phyloP scores from a whole-genome alignment of 345 rosid species.

The Pistacia atlantica region DNA sequence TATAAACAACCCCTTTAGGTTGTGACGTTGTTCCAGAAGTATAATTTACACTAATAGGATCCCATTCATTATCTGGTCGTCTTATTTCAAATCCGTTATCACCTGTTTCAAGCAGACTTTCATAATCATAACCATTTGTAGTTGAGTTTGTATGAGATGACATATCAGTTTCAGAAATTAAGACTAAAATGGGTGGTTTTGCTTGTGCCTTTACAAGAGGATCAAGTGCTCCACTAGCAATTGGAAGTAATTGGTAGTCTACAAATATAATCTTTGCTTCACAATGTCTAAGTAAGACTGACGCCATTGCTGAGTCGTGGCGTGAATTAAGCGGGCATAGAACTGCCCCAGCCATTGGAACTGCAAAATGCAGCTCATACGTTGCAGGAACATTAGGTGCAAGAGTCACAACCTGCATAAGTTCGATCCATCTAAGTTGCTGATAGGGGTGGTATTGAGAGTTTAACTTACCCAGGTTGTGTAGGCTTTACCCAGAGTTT shows the following conservation, averaged over 20 bases:
- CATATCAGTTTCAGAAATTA: constrained; percentile 44
- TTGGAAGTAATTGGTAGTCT: constrained; percentile 53
- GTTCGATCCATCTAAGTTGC: too few species aligned
- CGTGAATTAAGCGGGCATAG: constrained; percentile 76
- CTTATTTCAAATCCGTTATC: constrained; percentile 36
- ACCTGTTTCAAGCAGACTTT: constrained; percentile 53
- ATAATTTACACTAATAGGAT: constrained; percentile 77
- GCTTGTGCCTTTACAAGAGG: constrained; percentile 35
- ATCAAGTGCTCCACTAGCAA: constrained; percentile 59
- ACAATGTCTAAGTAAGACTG: constrained; percentile 55
- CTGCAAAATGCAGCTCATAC: constrained; percentile 84
- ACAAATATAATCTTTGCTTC: constrained; percentile 61
- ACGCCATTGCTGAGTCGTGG: constrained; percentile 55
- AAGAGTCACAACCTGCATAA: constrained; percentile 56
- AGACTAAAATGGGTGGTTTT: constrained; percentile 44
- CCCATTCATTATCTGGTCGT: constrained; percentile 67
- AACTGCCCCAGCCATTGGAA: constrained; percentile 79
- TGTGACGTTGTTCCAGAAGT: constrained; percentile 88
- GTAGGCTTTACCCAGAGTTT: too few species aligned
- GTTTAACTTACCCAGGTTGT: too few species aligned
- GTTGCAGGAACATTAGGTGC: constrained; percentile 77
- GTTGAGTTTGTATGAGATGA: background rate
- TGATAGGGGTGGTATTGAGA: too few species aligned
- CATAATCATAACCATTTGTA: constrained; percentile 39
- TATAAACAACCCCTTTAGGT: constrained; percentile 87